Conservation (phyloP, 2,329 filamentous ascomycete species). For the Cladosporium austrohemisphaericum region DNA sequence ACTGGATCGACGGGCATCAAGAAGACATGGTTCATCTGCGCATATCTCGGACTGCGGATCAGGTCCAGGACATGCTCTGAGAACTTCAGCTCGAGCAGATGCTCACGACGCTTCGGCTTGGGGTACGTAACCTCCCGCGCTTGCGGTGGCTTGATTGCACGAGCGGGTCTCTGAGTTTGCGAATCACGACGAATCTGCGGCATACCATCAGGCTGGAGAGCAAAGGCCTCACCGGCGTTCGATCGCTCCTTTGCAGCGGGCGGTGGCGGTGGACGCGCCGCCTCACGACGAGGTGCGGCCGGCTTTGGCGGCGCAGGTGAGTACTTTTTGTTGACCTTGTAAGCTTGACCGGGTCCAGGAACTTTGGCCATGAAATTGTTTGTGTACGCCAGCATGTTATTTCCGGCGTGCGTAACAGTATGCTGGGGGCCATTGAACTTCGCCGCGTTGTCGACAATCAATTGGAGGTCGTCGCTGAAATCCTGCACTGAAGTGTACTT, state of each 20-base stretch:
- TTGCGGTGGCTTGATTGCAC: constrained; percentile 88
- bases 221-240: constrained; percentile 58
- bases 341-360: constrained; percentile 51
- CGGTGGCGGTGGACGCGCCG: constrained; percentile 30
- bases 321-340: constrained; percentile 42
- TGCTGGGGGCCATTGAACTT: constrained; percentile 80
- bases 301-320: constrained; percentile 28
- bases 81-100: constrained; percentile 83
- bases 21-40: constrained; percentile 68
- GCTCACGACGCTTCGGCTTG: constrained; percentile 86
- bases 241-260: constrained; percentile 38
- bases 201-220: constrained; percentile 70
- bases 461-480: constrained; percentile 69
- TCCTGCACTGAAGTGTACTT: constrained; percentile 67
- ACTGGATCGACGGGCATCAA: constrained; percentile 85
- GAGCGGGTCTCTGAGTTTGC: constrained; percentile 79
- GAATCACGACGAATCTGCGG: constrained; percentile 84
- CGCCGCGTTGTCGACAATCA: constrained; percentile 75
- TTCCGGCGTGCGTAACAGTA: constrained; percentile 64
- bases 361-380: constrained; percentile 59
- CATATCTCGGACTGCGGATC: constrained; percentile 70
- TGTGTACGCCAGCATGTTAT: constrained; percentile 58
- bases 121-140: constrained; percentile 88
- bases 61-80: constrained; percentile 78
- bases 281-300: constrained; percentile 31